phyloP scores from a whole-genome alignment of 306 rosid genomes.

The Castanea mollissima region DNA sequence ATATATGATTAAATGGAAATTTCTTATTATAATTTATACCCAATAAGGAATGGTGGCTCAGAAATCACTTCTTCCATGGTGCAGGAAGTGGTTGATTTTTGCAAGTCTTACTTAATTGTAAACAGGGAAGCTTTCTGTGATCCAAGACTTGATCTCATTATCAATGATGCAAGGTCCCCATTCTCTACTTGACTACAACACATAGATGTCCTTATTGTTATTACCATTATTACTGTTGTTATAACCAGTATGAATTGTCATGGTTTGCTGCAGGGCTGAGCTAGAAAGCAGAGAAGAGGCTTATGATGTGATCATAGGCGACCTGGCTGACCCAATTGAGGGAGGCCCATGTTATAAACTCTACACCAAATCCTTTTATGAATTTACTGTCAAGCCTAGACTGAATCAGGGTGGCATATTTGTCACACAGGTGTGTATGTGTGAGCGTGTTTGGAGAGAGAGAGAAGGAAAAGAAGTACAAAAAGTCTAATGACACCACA shows the following conservation, averaged over 20 bases:
- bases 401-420: slow-evolving; percentile 82
- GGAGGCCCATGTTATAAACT: slow-evolving; percentile 98
- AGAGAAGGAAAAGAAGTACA: background rate
- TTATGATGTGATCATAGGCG: slow-evolving; percentile 87
- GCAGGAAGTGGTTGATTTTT: slow-evolving; percentile 95
- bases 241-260: slow-evolving; percentile 3
- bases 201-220: background rate
- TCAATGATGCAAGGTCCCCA: slow-evolving; percentile 84
- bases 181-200: background rate
- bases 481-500: too few relatives aligned
- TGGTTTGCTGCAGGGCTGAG: slow-evolving; percentile 61
- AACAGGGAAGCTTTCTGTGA: slow-evolving; percentile 90
- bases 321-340: slow-evolving; percentile 93
- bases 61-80: slow-evolving; percentile 15
- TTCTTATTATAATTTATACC: background rate
- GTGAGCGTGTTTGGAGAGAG: too few relatives aligned
- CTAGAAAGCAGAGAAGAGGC: slow-evolving; percentile 55
- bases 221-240: background rate
- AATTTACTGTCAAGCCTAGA: slow-evolving; percentile 70
- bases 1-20: background rate
- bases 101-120: slow-evolving; percentile 78
- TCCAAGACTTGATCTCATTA: slow-evolving; percentile 71
- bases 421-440: slow-evolving; percentile 72
- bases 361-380: slow-evolving; percentile 91
- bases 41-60: background rate